Conservation (phyloP, 75 land plant species). For the Azolla pinnata region DNA sequence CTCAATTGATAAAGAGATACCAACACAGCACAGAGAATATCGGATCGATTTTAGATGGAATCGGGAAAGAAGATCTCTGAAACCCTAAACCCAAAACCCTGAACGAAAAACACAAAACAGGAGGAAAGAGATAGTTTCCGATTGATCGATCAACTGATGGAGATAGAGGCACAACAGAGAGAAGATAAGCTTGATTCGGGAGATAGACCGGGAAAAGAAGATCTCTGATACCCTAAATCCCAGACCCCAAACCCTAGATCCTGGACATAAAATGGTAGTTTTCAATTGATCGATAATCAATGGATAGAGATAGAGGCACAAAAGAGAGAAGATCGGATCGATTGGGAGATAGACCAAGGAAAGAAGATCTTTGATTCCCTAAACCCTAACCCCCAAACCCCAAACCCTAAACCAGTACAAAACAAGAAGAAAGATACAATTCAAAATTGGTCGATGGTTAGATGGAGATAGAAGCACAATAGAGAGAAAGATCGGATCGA, state of each 20-base stretch:
- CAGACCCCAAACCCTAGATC: no score
- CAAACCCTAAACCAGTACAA: no score
- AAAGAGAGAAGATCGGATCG: not conserved
- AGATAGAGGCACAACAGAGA: not conserved
- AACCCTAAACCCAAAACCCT: no score
- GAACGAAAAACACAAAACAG: not conserved
- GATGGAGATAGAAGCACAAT: conserved; percentile 1
- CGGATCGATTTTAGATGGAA: no score
- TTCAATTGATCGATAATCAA: not conserved
- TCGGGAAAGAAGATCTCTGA: no score
- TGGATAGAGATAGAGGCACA: not conserved
- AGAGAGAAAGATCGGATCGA: not conserved
- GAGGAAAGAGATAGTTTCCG: not conserved
- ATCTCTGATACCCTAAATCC: no score
- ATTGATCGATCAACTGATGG: no score
- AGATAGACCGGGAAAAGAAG: not conserved
- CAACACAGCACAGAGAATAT: no score
- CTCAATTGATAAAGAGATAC: no score
- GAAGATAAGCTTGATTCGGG: no score
- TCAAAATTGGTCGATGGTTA: not conserved
- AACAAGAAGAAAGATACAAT: conserved; percentile 3
- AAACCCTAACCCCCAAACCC: no score
- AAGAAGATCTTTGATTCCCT: not conserved
- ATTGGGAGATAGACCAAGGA: not conserved
- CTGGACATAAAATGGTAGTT: not conserved